Evolutionary conservation across 352 stramenopile species (phyloP).

Genomic region (Phytopythium helicoides): DNA sequence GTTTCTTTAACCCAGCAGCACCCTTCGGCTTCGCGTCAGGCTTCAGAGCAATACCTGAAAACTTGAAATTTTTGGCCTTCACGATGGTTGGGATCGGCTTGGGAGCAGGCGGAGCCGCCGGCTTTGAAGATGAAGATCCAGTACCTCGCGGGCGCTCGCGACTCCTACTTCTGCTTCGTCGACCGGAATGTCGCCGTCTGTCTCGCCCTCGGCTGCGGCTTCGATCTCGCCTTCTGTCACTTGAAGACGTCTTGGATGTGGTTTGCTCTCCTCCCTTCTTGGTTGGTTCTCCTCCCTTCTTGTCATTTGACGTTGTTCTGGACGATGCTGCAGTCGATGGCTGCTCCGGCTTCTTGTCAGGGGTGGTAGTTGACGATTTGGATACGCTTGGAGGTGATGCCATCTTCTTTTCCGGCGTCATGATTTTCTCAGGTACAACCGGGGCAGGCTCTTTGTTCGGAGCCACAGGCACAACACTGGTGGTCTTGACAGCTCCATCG

Average conservation of each 20-base stretch:
- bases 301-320: background rate
- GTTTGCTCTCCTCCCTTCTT: background rate
- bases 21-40: constrained; percentile 19
- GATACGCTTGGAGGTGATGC: no score
- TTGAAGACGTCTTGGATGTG: background rate
- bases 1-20: constrained; percentile 7
- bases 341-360: background rate
- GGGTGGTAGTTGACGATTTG: no score
- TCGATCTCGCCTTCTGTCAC: constrained; percentile 11
- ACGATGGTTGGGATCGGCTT: constrained; percentile 2
- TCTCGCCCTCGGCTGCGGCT: constrained; percentile 25
- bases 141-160: constrained; percentile 8
- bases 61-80: constrained; percentile 58
- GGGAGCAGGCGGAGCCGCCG: background rate
- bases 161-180: constrained; percentile 27
- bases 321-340: background rate
- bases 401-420: no score
- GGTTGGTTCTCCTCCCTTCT: background rate
- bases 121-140: background rate
- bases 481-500: background rate
- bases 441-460: no score
- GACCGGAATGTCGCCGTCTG: constrained; percentile 12
- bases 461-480: no score
- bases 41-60: constrained; percentile 70
- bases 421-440: no score